Evolutionary conservation across 2,329 filamentous ascomycete species (phyloP).

Genomic region (Fusarium stilboides): DNA sequence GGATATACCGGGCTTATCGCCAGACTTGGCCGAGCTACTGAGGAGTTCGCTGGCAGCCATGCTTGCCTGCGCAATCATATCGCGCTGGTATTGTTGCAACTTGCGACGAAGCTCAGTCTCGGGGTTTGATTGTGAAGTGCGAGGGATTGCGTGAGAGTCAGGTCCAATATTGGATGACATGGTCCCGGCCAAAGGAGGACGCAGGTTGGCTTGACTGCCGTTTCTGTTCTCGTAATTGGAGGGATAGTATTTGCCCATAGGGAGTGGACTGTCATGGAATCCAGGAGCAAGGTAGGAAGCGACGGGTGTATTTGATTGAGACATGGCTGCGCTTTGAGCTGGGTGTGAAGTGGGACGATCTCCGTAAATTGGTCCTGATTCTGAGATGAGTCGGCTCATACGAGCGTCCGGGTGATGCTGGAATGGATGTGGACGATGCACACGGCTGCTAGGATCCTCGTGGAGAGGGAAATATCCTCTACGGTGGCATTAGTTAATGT

Average conservation of each 20-base stretch:
- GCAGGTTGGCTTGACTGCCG: slow-evolving; percentile 41
- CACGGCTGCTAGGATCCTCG: slow-evolving; percentile 65
- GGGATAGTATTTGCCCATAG: slow-evolving; percentile 75
- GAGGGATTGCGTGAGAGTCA: slow-evolving; percentile 54
- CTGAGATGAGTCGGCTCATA: slow-evolving; percentile 56
- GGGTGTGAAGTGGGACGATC: slow-evolving; percentile 51
- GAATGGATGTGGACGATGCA: slow-evolving; percentile 69
- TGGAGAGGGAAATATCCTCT: slow-evolving; percentile 75
- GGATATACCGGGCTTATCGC: slow-evolving; percentile 49
- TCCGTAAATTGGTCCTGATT: slow-evolving; percentile 49
- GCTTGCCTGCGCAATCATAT: slow-evolving; percentile 72
- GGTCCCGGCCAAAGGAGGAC: slow-evolving; percentile 47
- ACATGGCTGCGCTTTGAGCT: slow-evolving; percentile 36
- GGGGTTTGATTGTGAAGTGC: slow-evolving; percentile 22
- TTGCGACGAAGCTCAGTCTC: slow-evolving; percentile 65
- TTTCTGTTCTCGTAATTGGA: slow-evolving; percentile 70
- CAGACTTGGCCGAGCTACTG: slow-evolving; percentile 47
- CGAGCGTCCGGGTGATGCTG: slow-evolving; percentile 57
- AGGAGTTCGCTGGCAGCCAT: slow-evolving; percentile 65
- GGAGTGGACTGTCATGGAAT: slow-evolving; percentile 63
- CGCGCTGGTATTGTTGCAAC: slow-evolving; percentile 71
- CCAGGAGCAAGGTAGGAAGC: slow-evolving; percentile 68
- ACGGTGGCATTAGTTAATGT: slow-evolving; percentile 16
- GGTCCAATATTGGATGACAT: slow-evolving; percentile 55
- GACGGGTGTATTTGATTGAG: slow-evolving; percentile 60